phyloP scores from a whole-genome alignment of 352 stramenopile species.

The Globisporangium carolinianum region DNA sequence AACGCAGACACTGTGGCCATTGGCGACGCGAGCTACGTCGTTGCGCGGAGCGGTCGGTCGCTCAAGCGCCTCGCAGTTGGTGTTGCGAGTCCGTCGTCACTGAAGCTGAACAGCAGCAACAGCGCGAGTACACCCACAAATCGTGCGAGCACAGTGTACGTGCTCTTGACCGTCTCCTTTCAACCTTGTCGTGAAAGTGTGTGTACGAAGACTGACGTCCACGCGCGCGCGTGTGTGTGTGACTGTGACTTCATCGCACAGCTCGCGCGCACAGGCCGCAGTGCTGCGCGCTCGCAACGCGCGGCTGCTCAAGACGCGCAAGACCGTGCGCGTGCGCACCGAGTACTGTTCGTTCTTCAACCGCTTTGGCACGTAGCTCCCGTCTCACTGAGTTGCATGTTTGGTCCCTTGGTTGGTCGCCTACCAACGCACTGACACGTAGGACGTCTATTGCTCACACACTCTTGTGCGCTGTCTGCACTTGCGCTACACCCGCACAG shows the following conservation, averaged over 20 bases:
- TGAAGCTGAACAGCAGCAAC: constrained; percentile 3
- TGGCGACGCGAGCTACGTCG: constrained; percentile 36
- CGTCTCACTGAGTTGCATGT: neutral
- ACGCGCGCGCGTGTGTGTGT: neutral
- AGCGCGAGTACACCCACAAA: neutral
- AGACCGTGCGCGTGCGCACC: constrained; percentile 32
- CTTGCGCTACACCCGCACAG: constrained; percentile 18
- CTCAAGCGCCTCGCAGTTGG: constrained; percentile 30
- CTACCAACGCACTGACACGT: too few species aligned
- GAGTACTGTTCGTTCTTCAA: constrained; percentile 83
- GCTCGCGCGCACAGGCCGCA: constrained; percentile 38
- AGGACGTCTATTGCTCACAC: too few species aligned
- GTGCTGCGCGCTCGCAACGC: constrained; percentile 41
- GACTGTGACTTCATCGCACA: neutral
- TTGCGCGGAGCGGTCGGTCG: constrained; percentile 32
- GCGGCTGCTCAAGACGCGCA: constrained; percentile 24
- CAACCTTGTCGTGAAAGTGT: neutral
- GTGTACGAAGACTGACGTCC: neutral
- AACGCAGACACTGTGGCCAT: constrained; percentile 35
- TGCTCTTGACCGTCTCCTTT: neutral
- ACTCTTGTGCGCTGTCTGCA: neutral
- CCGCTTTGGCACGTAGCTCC: constrained; percentile 54
- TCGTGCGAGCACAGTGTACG: constrained; percentile 27
- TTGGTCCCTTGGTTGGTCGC: too few species aligned
- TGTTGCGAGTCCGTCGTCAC: constrained; percentile 12